These are phyloP conservation scores for Diaporthe sp. DNA, from an alignment of 2,329 filamentous ascomycete species.

Conservation along the genomic window DNA sequence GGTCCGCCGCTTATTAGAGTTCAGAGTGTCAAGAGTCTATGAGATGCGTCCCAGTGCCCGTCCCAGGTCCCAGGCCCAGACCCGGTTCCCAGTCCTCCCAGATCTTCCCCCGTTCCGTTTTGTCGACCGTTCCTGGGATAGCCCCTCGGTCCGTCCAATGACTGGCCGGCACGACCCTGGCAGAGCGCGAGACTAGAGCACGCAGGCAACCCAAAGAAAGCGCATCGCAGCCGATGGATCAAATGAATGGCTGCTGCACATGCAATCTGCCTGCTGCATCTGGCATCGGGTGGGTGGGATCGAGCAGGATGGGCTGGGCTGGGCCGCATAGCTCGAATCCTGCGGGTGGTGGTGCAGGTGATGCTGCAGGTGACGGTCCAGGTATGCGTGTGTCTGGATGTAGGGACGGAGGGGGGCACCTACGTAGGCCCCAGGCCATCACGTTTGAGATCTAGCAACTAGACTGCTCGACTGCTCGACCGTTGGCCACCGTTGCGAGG, in stretches of 20 bases:
- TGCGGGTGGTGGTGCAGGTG: conserved; percentile 8
- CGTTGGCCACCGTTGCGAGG: conserved; percentile 7
- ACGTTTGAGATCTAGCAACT: not conserved
- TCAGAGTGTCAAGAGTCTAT: conserved; percentile 14
- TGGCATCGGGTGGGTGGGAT: conserved; percentile 21
- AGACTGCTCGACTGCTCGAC: not conserved
- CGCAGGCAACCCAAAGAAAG: not conserved
- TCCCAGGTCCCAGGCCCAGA: not conserved
- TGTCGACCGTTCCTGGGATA: not conserved
- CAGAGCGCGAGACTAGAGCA: conserved; percentile 8
- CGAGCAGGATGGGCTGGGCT: not conserved
- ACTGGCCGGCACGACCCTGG: not conserved
- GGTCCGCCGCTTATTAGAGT: conserved; percentile 22
- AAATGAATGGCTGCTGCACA: conserved; percentile 16
- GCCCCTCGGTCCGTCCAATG: conserved; percentile 4
- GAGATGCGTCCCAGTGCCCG: not conserved
- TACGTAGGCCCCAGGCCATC: not conserved
- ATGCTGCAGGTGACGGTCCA: not conserved
- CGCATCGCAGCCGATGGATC: not conserved
- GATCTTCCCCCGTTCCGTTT: conserved; percentile 16
- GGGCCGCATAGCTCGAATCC: conserved; percentile 13
- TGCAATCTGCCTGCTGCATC: conserved; percentile 14
- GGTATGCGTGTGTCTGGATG: not conserved
- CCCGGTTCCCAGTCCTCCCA: conserved; percentile 6
- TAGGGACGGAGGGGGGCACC: not conserved